Base-by-base conservation (phyloP, 2,329 filamentous ascomycete genomes). In the Dactylellina haptotyla region DNA sequence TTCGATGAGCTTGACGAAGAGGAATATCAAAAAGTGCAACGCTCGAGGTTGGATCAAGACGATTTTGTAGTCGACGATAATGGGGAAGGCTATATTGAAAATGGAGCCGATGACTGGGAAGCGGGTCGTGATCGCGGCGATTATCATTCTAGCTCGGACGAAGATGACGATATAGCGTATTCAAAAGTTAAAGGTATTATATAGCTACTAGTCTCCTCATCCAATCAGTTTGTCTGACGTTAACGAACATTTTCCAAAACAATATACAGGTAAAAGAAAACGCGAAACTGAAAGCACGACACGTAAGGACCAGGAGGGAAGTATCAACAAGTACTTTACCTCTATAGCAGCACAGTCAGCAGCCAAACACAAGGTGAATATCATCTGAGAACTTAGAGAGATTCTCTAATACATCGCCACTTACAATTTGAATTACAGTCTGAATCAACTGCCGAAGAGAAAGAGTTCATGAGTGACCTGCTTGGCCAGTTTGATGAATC, bases 41-140 rank as follows among this genome's bases (percentile, higher is more conserved):
- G 95, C 43, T 88, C 90, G 64, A 89, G 95, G 50, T 85, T 99
- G 57, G 91, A 98, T 79, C 86, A 96, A 79, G 95, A 99, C 78
- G 95, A 99, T 82, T 99, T 99, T 79, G 94, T 99, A 58, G 93
- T 99, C 72, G 95, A 98, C 83, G 95, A 99, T 83, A 96, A 97
- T 83, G 94, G 94, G 79, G 92, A 94, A 80, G 94, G 95, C 37
- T 99, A 99, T 79, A 94, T 92, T 76, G 94, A 98, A 80, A 95
- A 98, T 79, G 95, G 95, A 73, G 89, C 95, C 63, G 93, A 97
- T 82, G 95, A 98, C 78, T 94, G 94, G 93, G 89, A 66, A 23
- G 16, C 20, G 2, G 46, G 37, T 18, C 53, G 94, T 81, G 87
- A 87, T 79, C n/a, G 14, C 8, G 51, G 18, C n/a, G 84, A 86